Evolutionary conservation across 306 rosid species (phyloP), one percentile per base, ranked within the genome.

Genomic region (Phaseolus lunatus): DNA sequence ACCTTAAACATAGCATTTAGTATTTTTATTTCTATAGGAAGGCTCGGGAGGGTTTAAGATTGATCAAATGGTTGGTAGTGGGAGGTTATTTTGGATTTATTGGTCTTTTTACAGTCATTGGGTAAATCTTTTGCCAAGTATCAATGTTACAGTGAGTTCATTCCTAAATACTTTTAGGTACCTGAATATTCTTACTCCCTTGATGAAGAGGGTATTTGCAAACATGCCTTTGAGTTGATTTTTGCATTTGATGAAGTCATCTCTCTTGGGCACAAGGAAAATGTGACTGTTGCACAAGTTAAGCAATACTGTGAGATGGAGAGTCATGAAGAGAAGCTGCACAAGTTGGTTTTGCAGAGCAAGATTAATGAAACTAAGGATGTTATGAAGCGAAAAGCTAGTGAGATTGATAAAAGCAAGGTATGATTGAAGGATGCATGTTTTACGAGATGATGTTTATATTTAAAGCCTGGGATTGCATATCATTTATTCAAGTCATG

Each of bases 361-460:
- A 92, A 95, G 88, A 90, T 95, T 65, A 90, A 95, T 75, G 97
- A 95, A 72, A 95, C 98, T 66, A 92, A 92, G 92, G 98, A 95
- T 86, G 85, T 83, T 67, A 95, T 95, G 98, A 95, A 90, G 86
- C 93, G 93, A 47, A 95, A 95, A 85, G 98, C 97, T 67, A 95
- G 88, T 87, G 98, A 95, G 87, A 95, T 95, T 85, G 97, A 95
- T 88, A 95, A 95, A 82, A 95, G 96, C 98, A 95, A 95, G 98
- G 98, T 95, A 83, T 78, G 77, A 67, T 11, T 77, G 78, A 31
- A 54, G 66, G 73, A 45, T 16, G 13, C 58, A 63, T n/a, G 50
- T 48, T 70, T 54, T 39, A 56, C 35, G 26, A 22, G 26, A 22
- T 70, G 45, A 67, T 54, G 26, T 22, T 41, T 50, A 43, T 35